Evolutionary conservation across 108 stramenopile species (phyloP).

Genomic region (Parietichytrium sp.): DNA sequence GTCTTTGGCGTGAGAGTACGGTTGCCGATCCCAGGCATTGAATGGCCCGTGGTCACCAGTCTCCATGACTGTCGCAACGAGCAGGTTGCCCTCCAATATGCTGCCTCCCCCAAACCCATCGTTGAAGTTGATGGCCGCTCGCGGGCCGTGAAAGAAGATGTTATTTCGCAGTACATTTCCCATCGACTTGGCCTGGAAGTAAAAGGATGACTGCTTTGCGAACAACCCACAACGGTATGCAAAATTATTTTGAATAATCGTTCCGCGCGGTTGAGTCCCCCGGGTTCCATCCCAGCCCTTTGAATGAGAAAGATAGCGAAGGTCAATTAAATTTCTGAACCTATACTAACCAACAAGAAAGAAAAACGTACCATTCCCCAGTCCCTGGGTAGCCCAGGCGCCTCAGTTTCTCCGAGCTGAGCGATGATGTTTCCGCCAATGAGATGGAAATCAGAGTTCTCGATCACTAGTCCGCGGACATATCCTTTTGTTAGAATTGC

Average conservation of each 20-base stretch:
- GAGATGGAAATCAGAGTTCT: neutral
- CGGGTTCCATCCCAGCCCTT: slow-evolving; percentile 39
- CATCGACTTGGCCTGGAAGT: slow-evolving; percentile 38
- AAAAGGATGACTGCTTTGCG: slow-evolving; percentile 41
- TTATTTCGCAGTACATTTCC: slow-evolving; percentile 18
- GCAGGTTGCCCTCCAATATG: slow-evolving; percentile 40
- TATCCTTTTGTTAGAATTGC: neutral
- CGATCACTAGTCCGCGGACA: slow-evolving; percentile 12
- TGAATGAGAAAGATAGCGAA: no score
- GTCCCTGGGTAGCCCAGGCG: neutral
- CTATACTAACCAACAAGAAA: no score
- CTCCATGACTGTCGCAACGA: slow-evolving; percentile 68
- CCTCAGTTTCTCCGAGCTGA: slow-evolving; percentile 22
- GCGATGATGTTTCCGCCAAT: slow-evolving; percentile 14
- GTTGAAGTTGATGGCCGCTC: slow-evolving; percentile 56
- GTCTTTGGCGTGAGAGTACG: slow-evolving; percentile 39
- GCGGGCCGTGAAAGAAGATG: slow-evolving; percentile 48
- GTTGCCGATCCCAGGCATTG: slow-evolving; percentile 65
- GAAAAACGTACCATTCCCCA: no score
- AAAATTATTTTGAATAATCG: neutral
- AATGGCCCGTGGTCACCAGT: slow-evolving; percentile 67
- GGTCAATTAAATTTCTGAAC: no score
- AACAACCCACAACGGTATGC: slow-evolving; percentile 41
- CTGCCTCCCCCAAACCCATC: slow-evolving; percentile 54
- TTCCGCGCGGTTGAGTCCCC: slow-evolving; percentile 33